phyloP scores from a whole-genome alignment of 352 stramenopile genomes.

The Phytophthora ramorum region DNA sequence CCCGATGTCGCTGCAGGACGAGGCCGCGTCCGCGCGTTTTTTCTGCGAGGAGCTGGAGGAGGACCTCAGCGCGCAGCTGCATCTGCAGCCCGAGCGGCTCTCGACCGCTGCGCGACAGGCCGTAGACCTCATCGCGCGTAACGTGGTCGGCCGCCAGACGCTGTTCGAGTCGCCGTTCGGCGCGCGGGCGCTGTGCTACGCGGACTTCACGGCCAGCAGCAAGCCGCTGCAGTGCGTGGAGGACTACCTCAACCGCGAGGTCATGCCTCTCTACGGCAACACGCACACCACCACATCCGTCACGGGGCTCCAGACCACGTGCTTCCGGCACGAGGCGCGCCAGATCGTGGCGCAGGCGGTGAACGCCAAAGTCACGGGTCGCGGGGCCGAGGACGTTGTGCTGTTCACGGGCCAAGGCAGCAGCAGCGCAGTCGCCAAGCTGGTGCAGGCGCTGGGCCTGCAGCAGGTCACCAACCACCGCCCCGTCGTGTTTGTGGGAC shows the following conservation, averaged over 20 bases:
- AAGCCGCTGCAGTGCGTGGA: slow-evolving; percentile 91
- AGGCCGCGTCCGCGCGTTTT: slow-evolving; percentile 52
- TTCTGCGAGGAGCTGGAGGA: slow-evolving; percentile 87
- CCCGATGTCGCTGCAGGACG: slow-evolving; percentile 25
- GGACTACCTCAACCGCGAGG: slow-evolving; percentile 85
- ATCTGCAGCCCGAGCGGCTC: slow-evolving; percentile 14
- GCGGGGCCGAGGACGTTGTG: slow-evolving; percentile 93
- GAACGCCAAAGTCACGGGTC: slow-evolving; percentile 91
- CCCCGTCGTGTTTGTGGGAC: slow-evolving; percentile 92
- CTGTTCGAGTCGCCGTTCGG: slow-evolving; percentile 80
- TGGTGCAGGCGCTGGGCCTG: slow-evolving; percentile 76
- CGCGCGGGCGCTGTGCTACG: slow-evolving; percentile 88
- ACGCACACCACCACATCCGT: slow-evolving; percentile 95
- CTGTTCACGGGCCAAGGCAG: slow-evolving; percentile 93
- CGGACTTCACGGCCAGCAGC: slow-evolving; percentile 95
- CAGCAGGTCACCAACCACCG: slow-evolving; percentile 33
- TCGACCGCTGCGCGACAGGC: slow-evolving; percentile 27
- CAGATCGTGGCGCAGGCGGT: slow-evolving; percentile 94
- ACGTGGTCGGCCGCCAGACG: slow-evolving; percentile 53
- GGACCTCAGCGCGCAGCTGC: slow-evolving; percentile 55
- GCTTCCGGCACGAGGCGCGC: slow-evolving; percentile 95
- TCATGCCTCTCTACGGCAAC: slow-evolving; percentile 97
- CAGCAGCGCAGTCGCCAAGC: slow-evolving; percentile 86
- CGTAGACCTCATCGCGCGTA: slow-evolving; percentile 45
- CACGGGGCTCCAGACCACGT: slow-evolving; percentile 88